phyloP scores from a whole-genome alignment of 2,329 filamentous ascomycete species.

The Curvularia sp. region DNA sequence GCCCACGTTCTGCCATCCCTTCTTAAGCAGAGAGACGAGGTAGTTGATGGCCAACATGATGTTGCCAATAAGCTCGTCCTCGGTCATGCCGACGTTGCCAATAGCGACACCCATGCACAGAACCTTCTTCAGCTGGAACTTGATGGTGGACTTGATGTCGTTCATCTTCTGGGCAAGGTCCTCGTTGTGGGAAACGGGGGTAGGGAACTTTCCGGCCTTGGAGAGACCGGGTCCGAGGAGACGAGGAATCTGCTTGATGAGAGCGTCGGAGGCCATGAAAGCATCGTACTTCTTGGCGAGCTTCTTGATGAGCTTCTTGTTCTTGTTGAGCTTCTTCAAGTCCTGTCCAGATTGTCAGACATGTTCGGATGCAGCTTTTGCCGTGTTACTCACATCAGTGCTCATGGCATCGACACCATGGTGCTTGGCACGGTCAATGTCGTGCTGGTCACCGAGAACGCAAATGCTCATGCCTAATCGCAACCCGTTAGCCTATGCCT shows the following conservation, averaged over 20 bases:
- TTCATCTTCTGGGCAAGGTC: constrained; percentile 94
- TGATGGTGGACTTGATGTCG: constrained; percentile 99
- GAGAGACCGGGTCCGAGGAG: constrained; percentile 75
- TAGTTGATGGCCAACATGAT: constrained; percentile 99
- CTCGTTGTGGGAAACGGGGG: constrained; percentile 95
- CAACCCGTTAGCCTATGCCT: constrained; percentile 15
- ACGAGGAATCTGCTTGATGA: constrained; percentile 99
- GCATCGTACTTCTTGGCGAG: constrained; percentile 99
- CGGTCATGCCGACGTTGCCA: constrained; percentile 96
- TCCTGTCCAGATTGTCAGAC: constrained; percentile 56
- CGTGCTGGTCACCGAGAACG: constrained; percentile 92
- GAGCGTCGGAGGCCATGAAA: constrained; percentile 93
- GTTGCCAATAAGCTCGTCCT: constrained; percentile 96
- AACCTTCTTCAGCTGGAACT: constrained; percentile 99
- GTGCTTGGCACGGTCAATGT: constrained; percentile 99
- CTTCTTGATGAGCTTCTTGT: constrained; percentile 99
- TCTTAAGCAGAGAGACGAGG: constrained; percentile 98
- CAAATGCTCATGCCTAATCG: constrained; percentile 53
- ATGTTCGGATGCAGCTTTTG: not conserved
- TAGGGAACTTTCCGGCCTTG: constrained; percentile 98
- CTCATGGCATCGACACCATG: constrained; percentile 98
- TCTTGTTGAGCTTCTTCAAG: constrained; percentile 99
- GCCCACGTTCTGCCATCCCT: constrained; percentile 99
- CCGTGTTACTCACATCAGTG: constrained; percentile 63
- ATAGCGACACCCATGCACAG: constrained; percentile 99